Conservation (phyloP, 495 filamentous ascomycete species). For the Massariosphaeria phaeospora region DNA sequence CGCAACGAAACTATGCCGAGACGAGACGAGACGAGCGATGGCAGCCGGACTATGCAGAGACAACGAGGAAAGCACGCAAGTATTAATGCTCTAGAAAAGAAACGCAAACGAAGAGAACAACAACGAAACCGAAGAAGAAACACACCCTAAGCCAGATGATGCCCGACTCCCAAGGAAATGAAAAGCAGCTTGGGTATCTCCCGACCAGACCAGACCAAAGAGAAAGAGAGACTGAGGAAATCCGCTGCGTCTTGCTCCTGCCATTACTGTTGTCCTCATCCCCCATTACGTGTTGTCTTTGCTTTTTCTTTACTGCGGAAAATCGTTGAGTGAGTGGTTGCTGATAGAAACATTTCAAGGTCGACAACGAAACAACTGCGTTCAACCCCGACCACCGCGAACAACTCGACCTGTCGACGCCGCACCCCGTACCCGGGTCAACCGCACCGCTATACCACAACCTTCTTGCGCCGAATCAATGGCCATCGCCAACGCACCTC, state of each 20-base stretch:
- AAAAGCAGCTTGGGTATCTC: conserved; percentile 10
- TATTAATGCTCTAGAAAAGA: conserved; percentile 6
- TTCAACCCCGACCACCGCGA: conserved; percentile 62
- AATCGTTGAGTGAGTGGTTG: neutral
- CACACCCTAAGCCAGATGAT: neutral
- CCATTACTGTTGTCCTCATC: conserved; percentile 11
- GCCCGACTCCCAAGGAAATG: neutral
- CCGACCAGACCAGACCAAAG: conserved; percentile 3
- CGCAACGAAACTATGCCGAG: too few species aligned
- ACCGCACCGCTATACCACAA: conserved; percentile 70
- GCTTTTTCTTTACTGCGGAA: conserved; percentile 1
- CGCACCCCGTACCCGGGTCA: conserved; percentile 60
- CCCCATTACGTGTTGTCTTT: neutral
- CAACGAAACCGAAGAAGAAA: neutral
- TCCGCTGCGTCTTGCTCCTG: neutral
- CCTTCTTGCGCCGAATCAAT: conserved; percentile 82
- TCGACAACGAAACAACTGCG: conserved; percentile 45
- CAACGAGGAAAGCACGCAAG: too few species aligned
- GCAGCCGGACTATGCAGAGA: too few species aligned
- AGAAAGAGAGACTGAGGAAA: conserved; percentile 1
- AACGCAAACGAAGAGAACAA: neutral
- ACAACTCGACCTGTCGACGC: conserved; percentile 83
- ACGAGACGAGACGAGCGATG: too few species aligned
- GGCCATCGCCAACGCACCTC: conserved; percentile 65
- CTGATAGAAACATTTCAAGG: conserved; percentile 15